Conservation (phyloP, 768 basidiomycete species). For the Boletus tylopilopsis region DNA sequence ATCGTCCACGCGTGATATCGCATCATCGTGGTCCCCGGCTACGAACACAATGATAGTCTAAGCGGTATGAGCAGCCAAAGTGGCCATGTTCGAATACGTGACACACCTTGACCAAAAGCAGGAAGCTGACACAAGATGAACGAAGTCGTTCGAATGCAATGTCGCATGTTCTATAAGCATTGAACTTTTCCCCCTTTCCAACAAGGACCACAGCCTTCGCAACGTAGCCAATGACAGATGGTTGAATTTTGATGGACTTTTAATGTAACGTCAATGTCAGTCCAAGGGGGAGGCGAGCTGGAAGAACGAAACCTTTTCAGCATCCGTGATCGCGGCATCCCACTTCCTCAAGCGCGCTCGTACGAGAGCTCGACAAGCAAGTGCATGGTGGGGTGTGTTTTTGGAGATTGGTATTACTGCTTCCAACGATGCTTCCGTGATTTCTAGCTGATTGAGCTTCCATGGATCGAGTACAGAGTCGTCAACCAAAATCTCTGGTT, state of each 20-base stretch:
- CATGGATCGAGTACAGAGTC: too few relatives aligned
- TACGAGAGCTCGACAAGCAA: background rate
- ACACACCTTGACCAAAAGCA: background rate
- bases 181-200: background rate
- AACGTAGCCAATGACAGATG: background rate
- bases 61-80: background rate
- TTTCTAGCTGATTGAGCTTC: too few relatives aligned
- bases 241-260: background rate
- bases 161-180: background rate
- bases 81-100: background rate
- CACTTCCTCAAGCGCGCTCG: background rate
- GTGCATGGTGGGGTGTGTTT: background rate
- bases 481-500: too few relatives aligned
- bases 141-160: background rate
- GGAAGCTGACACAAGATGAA: background rate
- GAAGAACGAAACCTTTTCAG: background rate
- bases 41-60: background rate
- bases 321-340: background rate
- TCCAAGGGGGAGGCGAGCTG: background rate
- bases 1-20: background rate
- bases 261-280: too few relatives aligned
- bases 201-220: background rate
- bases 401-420: too few relatives aligned
- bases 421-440: too few relatives aligned
- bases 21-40: background rate